phyloP scores from a whole-genome alignment of 768 basidiomycete genomes.

The Leucosporidium creatinivorum region DNA sequence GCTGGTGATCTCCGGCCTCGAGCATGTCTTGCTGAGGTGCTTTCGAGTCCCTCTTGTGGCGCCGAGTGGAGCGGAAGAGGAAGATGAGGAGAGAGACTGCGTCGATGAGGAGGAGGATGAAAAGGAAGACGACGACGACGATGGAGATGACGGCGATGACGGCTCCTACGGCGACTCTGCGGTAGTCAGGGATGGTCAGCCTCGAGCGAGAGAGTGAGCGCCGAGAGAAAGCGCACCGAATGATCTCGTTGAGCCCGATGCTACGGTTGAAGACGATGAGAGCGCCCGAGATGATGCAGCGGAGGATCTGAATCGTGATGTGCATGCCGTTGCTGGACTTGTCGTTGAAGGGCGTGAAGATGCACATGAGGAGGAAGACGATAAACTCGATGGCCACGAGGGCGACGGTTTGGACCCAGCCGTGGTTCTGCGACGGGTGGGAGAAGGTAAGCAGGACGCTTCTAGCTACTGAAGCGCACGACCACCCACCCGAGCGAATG shows the following conservation, averaged over 20 bases:
- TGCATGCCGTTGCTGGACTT: constrained; percentile 20
- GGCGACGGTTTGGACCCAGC: constrained; percentile 26
- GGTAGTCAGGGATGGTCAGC: too few species aligned
- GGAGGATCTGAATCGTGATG: constrained; percentile 23
- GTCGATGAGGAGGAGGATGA: constrained; percentile 30
- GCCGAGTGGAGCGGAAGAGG: constrained; percentile 1
- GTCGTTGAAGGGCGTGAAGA: constrained; percentile 29
- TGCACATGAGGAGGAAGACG: constrained; percentile 16
- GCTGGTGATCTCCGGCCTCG: neutral
- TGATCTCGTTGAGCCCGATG: constrained; percentile 23
- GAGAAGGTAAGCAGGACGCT: neutral
- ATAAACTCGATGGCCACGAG: constrained; percentile 22
- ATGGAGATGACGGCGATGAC: constrained; percentile 26
- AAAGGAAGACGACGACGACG: constrained; percentile 26
- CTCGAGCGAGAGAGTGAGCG: too few species aligned
- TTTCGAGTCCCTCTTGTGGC: neutral
- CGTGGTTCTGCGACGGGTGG: neutral
- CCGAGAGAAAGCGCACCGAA: constrained; percentile 12
- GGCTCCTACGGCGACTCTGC: constrained; percentile 28
- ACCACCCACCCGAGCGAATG: constrained; percentile 24
- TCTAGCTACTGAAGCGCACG: neutral
- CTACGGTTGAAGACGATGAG: constrained; percentile 29
- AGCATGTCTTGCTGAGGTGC: neutral
- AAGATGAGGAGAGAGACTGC: constrained; percentile 22
- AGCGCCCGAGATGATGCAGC: constrained; percentile 21